Conservation (phyloP, 2,329 filamentous ascomycete genomes). For the Cadophora malorum region DNA sequence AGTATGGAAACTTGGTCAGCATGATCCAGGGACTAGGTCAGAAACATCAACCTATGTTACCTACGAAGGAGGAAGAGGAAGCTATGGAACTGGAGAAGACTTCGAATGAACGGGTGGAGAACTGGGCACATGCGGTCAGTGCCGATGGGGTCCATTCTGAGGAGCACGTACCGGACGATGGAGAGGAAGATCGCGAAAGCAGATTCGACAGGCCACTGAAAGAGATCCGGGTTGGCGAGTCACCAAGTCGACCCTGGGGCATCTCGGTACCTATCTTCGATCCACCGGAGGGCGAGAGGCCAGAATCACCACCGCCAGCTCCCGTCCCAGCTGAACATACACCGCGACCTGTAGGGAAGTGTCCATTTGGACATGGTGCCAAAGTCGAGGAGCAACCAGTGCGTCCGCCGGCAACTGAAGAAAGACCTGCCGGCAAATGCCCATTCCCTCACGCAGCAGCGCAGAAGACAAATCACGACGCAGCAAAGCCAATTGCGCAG, state of each 20-base stretch:
- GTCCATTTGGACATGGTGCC: slow-evolving; percentile 56
- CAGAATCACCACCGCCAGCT: slow-evolving; percentile 63
- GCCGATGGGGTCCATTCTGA: slow-evolving; percentile 54
- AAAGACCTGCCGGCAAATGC: slow-evolving; percentile 36
- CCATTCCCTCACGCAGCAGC: slow-evolving; percentile 49
- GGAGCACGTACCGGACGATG: slow-evolving; percentile 46
- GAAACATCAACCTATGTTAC: slow-evolving; percentile 87
- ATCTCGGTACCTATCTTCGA: slow-evolving; percentile 76
- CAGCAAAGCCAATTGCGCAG: slow-evolving; percentile 49
- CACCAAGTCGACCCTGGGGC: slow-evolving; percentile 91
- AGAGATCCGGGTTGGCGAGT: slow-evolving; percentile 92
- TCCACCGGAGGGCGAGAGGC: slow-evolving; percentile 48
- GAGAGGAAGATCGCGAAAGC: slow-evolving; percentile 64
- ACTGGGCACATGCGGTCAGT: slow-evolving; percentile 83
- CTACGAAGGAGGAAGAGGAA: slow-evolving; percentile 58
- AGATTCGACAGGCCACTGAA: slow-evolving; percentile 86
- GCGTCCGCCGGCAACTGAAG: slow-evolving; percentile 21
- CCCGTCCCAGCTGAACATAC: slow-evolving; percentile 46
- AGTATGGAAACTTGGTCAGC: slow-evolving; percentile 83
- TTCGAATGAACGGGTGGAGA: slow-evolving; percentile 77
- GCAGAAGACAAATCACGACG: slow-evolving; percentile 22
- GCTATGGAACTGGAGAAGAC: slow-evolving; percentile 52
- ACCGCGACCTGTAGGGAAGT: slow-evolving; percentile 54
- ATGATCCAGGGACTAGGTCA: slow-evolving; percentile 93
- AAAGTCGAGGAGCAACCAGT: slow-evolving; percentile 25